Evolutionary conservation across 208 protist genomes (phyloP), one percentile per base, ranked within the genome.

Genomic region (Balamuthia mandrillaris): DNA sequence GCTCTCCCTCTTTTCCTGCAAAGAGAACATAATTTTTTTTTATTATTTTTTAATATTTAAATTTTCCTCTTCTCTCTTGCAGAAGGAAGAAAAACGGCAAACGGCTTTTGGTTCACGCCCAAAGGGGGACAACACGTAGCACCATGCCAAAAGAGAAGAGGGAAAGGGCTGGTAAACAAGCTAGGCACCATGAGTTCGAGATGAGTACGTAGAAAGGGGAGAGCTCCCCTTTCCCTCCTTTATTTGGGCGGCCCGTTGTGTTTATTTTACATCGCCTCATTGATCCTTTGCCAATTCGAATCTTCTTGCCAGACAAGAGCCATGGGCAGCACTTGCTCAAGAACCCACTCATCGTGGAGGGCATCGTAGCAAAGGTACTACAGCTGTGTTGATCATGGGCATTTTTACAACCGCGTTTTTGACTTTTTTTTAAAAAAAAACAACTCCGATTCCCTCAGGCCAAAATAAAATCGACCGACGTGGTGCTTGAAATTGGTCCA

Each of bases 241-340:
- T 2, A 41, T 37, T 10, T 44, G 35, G 42, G 10, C 12, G 35
- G 41, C 7, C 24, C 7, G n/a, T 21, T n/a, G n/a, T n/a, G n/a
- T 16, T 27, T 27, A 21, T 6, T 3, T 54, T 47, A 63, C 35
- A 70, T 42, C 9, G 33, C 18, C 18, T n/a, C 52, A 45, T 49
- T 18, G 42, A 82, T 44, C n/a, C n/a, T n/a, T n/a, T n/a, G n/a
- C n/a, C n/a, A n/a, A n/a, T n/a, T n/a, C n/a, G n/a, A n/a, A n/a
- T n/a, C n/a, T n/a, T 35, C 74, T 21, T 1, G 6, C 16, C 70
- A 91, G 96, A 98, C 90, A 99, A 99, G 84, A 93, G 93, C 35
- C 97, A 96, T 78, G 98, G 98, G 72, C 98, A 99, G 92, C 98
- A 99, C 88, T 97, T 99, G 78, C 89, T 99, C 7, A 98, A 98